Base-by-base conservation (phyloP, 2,329 filamentous ascomycete genomes). In the Aspergillus pseudonomiae region DNA sequence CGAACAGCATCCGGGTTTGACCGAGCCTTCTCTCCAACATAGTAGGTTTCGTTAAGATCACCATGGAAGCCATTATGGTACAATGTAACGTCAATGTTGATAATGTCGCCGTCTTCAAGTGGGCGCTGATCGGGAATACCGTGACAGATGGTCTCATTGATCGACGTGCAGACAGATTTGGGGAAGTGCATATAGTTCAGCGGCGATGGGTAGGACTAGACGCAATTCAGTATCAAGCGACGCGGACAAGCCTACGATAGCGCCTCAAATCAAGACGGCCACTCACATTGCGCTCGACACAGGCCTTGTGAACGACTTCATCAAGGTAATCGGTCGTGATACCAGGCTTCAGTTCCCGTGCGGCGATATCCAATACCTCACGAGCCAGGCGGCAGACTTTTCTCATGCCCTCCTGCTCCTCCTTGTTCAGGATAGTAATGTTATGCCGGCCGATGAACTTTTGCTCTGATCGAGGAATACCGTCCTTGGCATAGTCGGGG, bases 111-210 rank as follows among this genome's bases (percentile, higher is more conserved):
- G 70, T 99, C 94, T 67, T 93, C 81, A 1, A 99, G 85, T 9
- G 91, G 84, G 61, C 95, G 88, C 77, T 96, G 89, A 74, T 99
- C 95, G 19, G 95, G 95, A 67, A 99, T 99, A 59, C 95, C 95
- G 83, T 99, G 95, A 83, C 95, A 99, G 78, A 99, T 98, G 68
- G 97, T 91, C 80, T 99, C 95, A 83, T 99, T 99, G 57, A 92
- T 82, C 3, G 94, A 98, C 3, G 94, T 98, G 81, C 95, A 99
- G 66, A 97, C 92, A 0, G 95, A 99, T 82, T 99, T 99, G 68
- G 95, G 95, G 81, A 98, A 99, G 79, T 94, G 85, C 83, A 92
- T 91, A 81, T 98, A 98, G 82, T 97, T 97, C 39, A 98, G 83
- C 1, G 94, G 93, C 0, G 94, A 97, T 0, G 94, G 94, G 77